Base-by-base conservation (phyloP, 2,329 filamentous ascomycete species). In the Colletotrichum coccodes region DNA sequence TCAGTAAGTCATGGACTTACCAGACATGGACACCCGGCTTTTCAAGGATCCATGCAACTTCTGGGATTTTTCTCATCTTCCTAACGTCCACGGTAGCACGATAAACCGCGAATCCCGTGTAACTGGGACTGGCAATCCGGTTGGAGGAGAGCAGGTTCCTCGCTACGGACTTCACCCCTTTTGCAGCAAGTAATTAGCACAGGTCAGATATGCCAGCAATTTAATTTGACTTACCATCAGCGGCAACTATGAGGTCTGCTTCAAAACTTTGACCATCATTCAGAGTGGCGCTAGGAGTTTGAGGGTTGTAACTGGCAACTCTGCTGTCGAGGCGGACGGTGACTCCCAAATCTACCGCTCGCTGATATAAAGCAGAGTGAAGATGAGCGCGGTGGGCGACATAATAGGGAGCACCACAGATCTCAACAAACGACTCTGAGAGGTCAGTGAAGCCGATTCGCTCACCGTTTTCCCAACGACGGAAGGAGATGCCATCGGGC, bases 41-140 rank as follows among this genome's bases (percentile, higher is more conserved):
- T 28, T 80, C 77, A 4, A 84, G 64, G 1, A 84, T 52, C 80
- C 80, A 83, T 0, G 77, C 71, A 1, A 78, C 71, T 4, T 82
- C 79, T 0, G 79, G 77, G 32, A 80, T 76, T 6, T 70, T 57
- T 23, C 72, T 73, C 71, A 85, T 82, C 54, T 76, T 77, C 2
- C 76, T 70, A 3, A 79, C 75, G 23, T 82, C 76, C 0, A 84
- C 79, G 0, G 77, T 80, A 0, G 81, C 80, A 4, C 83, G 73
- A 61, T 84, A 84, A 0, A 79, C 82, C 4, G 81, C 79, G 61
- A 82, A 83, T 0, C 80, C 81, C 0, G 82, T 80, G 21, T 50
- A 67, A 8, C 57, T 70, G 3, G 73, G 73, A 26, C 60, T 57
- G 9, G 66, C 57, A 16, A 71, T 62, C 4, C 64, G 59, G 11